Evolutionary conservation across 108 stramenopile genomes (phyloP), one percentile per base, ranked within the genome.

Genomic region (Skeletonema marinoi): DNA sequence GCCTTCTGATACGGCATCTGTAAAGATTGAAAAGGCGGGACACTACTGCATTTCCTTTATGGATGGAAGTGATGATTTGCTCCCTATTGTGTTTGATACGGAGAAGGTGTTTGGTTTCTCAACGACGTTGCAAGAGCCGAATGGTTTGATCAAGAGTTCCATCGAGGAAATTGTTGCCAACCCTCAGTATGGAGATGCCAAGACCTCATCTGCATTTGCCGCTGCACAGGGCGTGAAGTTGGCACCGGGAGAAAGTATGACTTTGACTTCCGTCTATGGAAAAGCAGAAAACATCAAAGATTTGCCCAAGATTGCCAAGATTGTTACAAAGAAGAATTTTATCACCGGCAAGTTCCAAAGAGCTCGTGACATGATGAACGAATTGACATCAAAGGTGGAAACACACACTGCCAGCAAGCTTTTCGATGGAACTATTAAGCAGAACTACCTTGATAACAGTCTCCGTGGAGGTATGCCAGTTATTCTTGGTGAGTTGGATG

Each of bases 361-460:
- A 32, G 98, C 98, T 30, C 82, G 88, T 19, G 69, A 81, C 16
- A 71, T 98, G 63, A 89, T 93, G 71, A 78, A 96, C 41, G 86
- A 85, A 35, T 78, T 98, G 68, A 97, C 98, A 31, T 65, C 88
- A 29, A 83, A 83, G 81, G 96, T 98, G 30, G 90, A 92, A 66
- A 96, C 96, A 13, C 92, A 86, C 51, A 97, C 98, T 12, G 86
- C 85, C 64, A 92, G 89, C 70, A 88, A 87, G 13, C 83, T 98
- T 29, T 97, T 98, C 71, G 86, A 98, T 78, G 92, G 92, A 50
- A 89, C 92, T 61, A 91, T 94, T 78, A 91, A 93, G 68, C 96
- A 97, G 82, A 93, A 92, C 85, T 97, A 92, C 78, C 85, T 98
- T 75, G 98, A 98, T 71, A 98, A 98, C 82, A 88, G 93, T 69